Evolutionary conservation across 139 green algal species (phyloP).

Genomic region (Picochlorum sp.): DNA sequence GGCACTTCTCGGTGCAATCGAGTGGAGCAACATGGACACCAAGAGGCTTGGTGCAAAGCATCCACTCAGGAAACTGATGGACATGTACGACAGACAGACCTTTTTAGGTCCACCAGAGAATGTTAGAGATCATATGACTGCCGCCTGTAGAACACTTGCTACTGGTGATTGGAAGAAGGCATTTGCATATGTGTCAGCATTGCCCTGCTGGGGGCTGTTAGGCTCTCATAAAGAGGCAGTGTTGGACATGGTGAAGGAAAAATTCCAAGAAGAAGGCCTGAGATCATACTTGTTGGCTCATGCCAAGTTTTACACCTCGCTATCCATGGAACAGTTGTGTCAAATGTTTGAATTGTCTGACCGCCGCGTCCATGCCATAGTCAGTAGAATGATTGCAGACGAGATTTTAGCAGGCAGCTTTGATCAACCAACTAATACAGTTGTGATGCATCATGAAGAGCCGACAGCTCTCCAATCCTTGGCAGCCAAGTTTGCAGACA

Average conservation of each 20-base stretch:
- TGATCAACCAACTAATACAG: conserved; percentile 88
- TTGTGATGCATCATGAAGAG: conserved; percentile 84
- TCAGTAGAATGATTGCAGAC: conserved; percentile 83
- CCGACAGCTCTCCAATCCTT: conserved; percentile 63
- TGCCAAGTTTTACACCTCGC: conserved; percentile 69
- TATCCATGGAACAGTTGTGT: conserved; percentile 79
- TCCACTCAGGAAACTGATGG: conserved; percentile 81
- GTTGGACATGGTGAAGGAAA: conserved; percentile 63
- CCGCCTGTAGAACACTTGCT: conserved; percentile 44
- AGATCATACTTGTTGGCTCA: conserved; percentile 90
- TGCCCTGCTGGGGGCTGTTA: conserved; percentile 76
- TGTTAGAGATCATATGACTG: conserved; percentile 95
- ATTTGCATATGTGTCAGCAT: conserved; percentile 46
- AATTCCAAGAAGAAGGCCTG: conserved; percentile 82
- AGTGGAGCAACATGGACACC: conserved; percentile 6
- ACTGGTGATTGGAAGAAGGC: conserved; percentile 78
- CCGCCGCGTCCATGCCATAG: conserved; percentile 67
- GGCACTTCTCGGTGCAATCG: conserved; percentile 32
- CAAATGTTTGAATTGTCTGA: conserved; percentile 82
- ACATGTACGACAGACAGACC: conserved; percentile 89
- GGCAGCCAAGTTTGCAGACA: conserved; percentile 70
- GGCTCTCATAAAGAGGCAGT: conserved; percentile 50
- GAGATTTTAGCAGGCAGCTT: conserved; percentile 81
- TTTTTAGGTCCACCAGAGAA: conserved; percentile 93
- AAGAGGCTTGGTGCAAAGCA: conserved; percentile 59